Evolutionary conservation across 306 rosid species (phyloP), one percentile per base, ranked within the genome.

Genomic region (Arachis stenosperma): DNA sequence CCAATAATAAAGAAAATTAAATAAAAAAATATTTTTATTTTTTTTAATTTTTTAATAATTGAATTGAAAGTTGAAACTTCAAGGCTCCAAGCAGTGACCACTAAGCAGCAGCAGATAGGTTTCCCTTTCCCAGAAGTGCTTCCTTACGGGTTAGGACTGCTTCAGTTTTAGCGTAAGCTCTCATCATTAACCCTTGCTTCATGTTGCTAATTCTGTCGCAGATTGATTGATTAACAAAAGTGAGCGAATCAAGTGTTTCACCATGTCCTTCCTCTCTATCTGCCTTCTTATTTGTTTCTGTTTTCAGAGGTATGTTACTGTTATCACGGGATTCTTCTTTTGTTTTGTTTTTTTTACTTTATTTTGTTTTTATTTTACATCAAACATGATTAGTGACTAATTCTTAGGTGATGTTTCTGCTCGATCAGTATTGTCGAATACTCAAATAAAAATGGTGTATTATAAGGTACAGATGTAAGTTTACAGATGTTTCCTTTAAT

Each of bases 181-280:
- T 6, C 52, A 48, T 8, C 3, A 50, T 5, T 2, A 17, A 50
- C 55, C 55, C n/a, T 50, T 44, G 6, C 12, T 14, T 22, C 37
- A 33, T 33, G 57, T 17, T 52, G 22, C 57, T 14, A 52, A n/a
- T 52, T 52, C 57, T 22, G 57, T 7, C 6, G 57, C 15, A 1
- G 51, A 13, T 6, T 27, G 6, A 65, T 47, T 66, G 50, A 67
- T 17, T 46, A 53, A 64, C 22, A 53, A 61, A 64, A 42, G 54
- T 41, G 47, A 47, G 64, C 15, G 47, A 48, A 7, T 86, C 88
- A 77, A 67, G 76, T 39, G 76, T 55, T 55, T 77, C 74, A 66
- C 56, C 30, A 39, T 71, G 27, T 76, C 58, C 54, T 55, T 52
- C 14, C 2, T 75, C 73, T 62, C 70, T 52, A 62, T 76, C 65